Base-by-base conservation (phyloP, 2,329 filamentous ascomycete genomes). In the Alternaria sp. region DNA sequence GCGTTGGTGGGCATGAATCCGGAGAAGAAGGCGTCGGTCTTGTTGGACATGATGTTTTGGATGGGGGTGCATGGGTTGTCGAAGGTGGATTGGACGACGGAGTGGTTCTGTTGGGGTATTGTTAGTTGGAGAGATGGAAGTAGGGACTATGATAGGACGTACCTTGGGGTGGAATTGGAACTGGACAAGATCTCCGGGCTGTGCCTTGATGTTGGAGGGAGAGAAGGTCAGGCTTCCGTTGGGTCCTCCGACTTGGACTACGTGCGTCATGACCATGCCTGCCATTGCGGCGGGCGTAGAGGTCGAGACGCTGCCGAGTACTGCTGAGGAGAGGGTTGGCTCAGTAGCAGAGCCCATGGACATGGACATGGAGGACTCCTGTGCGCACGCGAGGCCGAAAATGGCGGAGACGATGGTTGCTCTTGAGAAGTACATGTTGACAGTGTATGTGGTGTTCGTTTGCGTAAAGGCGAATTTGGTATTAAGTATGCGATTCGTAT, bases 51-150 rank as follows among this genome's bases (percentile, higher is more conserved):
- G 51, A 78, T 67, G 69, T 83, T 80, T 66, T 77, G 71, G 70
- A 91, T 87, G 55, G 91, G 90, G 26, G 85, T 78, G 82, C 92
- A 94, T 12, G 91, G 91, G 60, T 86, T 80, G 72, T 90, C 89
- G 73, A 94, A 95, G 72, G 85, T 88, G 50, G 92, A 92, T 83
- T 94, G 91, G 15, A 89, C 91, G 61, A 94, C 88, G 55, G 91
- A 94, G 86, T 95, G 92, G 84, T 94, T 94, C 66, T 81, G 57
- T 25, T 25, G 5, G 7, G n/a, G 7, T 6, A 28, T 25, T 18
- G 37, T 71, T 46, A 76, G 69, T 59, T 15, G 33, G 21, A 21
- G 20, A 14, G n/a, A 21, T 23, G 4, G 33, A 25, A n/a, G 20
- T 18, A 15, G 20, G 7, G 7, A 7, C 9, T 28, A 28, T 4